Percentiles rank a stretch among this genome's conserved stretches.
phyloP scores from a whole-genome alignment of 768 basidiomycete genomes.

The Sistotremastrum suecicum region DNA sequence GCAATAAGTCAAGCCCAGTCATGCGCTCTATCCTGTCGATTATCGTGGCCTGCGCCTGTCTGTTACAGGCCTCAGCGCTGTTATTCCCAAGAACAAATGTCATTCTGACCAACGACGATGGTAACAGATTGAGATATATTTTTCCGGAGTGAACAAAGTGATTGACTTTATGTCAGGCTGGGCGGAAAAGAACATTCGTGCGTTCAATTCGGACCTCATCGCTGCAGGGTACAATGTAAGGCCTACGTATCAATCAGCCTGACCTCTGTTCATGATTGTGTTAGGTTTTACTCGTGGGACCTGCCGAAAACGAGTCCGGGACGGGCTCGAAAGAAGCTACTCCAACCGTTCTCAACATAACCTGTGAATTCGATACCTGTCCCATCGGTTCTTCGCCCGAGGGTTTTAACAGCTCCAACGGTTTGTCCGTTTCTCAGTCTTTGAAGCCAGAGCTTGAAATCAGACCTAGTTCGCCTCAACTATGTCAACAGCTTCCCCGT shows the following conservation, averaged over 20 bases:
- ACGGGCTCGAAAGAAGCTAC: constrained; percentile 16
- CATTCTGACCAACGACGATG: constrained; percentile 18
- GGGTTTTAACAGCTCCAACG: constrained; percentile 13
- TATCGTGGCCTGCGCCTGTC: too few species aligned
- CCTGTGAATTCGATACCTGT: constrained; percentile 20
- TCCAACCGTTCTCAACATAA: constrained; percentile 12
- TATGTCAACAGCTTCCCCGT: constrained; percentile 21
- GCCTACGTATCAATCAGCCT: neutral
- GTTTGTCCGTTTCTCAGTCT: constrained; percentile 10
- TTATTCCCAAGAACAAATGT: constrained; percentile 5
- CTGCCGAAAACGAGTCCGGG: constrained; percentile 20
- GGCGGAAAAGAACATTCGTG: constrained; percentile 19
- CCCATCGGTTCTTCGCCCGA: constrained; percentile 18
- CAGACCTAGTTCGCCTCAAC: constrained; percentile 12
- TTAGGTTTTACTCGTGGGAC: constrained; percentile 18
- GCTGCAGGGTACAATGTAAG: constrained; percentile 14
- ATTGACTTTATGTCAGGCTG: constrained; percentile 8
- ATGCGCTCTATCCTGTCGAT: too few species aligned
- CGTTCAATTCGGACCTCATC: constrained; percentile 14
- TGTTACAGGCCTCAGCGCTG: too few species aligned
- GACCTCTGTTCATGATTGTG: neutral
- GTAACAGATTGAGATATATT: neutral
- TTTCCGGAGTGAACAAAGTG: too few species aligned
- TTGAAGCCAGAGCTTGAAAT: neutral
- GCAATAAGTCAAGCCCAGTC: too few species aligned